Evolutionary conservation across 2,329 filamentous ascomycete species (phyloP), one percentile per base, ranked within the genome.

Genomic region (Hypoxylon sp.): DNA sequence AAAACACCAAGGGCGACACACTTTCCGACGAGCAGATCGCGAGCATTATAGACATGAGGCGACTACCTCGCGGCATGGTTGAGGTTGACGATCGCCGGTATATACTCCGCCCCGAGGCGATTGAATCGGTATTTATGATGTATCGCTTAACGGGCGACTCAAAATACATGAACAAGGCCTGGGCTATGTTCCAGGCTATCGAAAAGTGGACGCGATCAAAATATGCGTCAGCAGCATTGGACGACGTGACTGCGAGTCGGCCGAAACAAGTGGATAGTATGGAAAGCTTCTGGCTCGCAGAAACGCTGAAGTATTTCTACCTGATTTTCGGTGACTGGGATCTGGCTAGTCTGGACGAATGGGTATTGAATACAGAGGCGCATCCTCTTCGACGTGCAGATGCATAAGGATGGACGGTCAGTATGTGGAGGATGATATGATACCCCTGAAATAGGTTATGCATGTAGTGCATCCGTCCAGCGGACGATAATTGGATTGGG

Each of bases 111-210:
- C 92, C 92, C 19, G 92, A 95, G 79, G 92, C 92, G 1, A 93
- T 95, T 59, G 92, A 95, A 81, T 91, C 89, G 13, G 87, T 96
- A 3, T 95, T 93, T 78, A 87, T 93, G 75, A 87, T 95, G 83
- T 93, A 91, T 77, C 87, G 91, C 63, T 83, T 93, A 64, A 93
- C 91, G 0, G 91, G 91, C 25, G 87, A 92, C 69, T 72, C 82
- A 1, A 80, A 83, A 52, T 91, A 89, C 85, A 87, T 87, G 75
- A 86, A 91, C 63, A 89, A 89, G 75, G 91, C 90, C 1, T 93
- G 91, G 91, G 82, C 82, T 60, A 93, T 94, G 91, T 93, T 93
- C 75, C 76, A 86, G 60, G 85, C 87, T 7, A 84, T 94, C 34
- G 82, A 88, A 63, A 83, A 83, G 72, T 81, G 87, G 72, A 92